Conservation (phyloP, 2,329 filamentous ascomycete genomes). For the Neofusicoccum laricinum region DNA sequence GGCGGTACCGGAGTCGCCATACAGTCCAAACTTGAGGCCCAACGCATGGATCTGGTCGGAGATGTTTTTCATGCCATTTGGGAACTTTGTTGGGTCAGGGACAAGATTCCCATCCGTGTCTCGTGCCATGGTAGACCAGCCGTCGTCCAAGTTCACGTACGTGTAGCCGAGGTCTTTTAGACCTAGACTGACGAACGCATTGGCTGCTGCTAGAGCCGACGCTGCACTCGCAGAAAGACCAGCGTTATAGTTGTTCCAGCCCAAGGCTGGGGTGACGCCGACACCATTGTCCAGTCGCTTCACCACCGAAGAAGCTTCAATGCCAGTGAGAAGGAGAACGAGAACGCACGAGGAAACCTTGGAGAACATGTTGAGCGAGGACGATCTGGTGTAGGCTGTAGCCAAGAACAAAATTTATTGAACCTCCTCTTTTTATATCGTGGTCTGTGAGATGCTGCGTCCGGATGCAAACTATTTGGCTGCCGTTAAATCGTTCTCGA, state of each 20-base stretch:
- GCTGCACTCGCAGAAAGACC: neutral
- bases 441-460: neutral
- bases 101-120: slow-evolving; percentile 27
- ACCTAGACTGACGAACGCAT: slow-evolving; percentile 12
- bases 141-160: slow-evolving; percentile 34
- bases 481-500: slow-evolving; percentile 4
- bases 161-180: slow-evolving; percentile 25
- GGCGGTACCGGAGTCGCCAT: slow-evolving; percentile 30
- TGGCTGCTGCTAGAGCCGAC: neutral
- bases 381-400: neutral
- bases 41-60: slow-evolving; percentile 35
- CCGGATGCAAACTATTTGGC: neutral
- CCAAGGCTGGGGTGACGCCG: slow-evolving; percentile 23
- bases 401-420: neutral
- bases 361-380: neutral
- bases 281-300: slow-evolving; percentile 21
- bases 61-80: slow-evolving; percentile 35
- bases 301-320: neutral
- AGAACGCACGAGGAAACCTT: neutral
- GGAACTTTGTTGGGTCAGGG: slow-evolving; percentile 35
- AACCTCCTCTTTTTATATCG: neutral
- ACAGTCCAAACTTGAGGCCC: slow-evolving; percentile 41
- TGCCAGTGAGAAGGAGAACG: neutral
- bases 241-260: slow-evolving; percentile 23
- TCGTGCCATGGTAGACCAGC: slow-evolving; percentile 28